These are phyloP conservation scores for Botryosphaeria dothidea DNA, from an alignment of 2,329 filamentous ascomycete genomes.

Conservation along the genomic window DNA sequence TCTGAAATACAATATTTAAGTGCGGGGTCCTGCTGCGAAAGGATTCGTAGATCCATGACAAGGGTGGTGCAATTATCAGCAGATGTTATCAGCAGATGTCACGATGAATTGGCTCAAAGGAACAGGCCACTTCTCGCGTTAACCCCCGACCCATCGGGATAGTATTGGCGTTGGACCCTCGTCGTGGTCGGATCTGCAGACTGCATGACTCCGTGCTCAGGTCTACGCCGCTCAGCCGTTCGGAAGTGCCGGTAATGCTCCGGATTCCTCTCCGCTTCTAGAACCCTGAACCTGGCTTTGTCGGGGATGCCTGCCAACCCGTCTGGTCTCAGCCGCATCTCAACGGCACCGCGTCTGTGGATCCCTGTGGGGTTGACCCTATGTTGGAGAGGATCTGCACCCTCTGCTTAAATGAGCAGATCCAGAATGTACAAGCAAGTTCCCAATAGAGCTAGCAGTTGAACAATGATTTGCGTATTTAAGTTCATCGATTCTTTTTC, in stretches of 20 bases:
- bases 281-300: background rate
- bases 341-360: background rate
- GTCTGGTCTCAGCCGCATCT: background rate
- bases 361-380: background rate
- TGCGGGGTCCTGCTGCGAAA: background rate
- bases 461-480: background rate
- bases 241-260: background rate
- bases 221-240: background rate
- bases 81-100: constrained; percentile 11
- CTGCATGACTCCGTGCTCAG: background rate
- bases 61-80: constrained; percentile 12
- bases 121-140: constrained; percentile 8
- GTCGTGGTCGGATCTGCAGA: constrained; percentile 2
- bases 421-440: background rate
- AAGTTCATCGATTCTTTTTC: background rate
- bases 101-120: background rate
- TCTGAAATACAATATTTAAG: background rate
- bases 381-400: too few species aligned
- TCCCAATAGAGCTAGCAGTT: background rate
- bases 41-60: constrained; percentile 4
- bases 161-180: background rate
- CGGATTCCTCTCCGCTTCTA: background rate
- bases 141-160: background rate
- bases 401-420: background rate
- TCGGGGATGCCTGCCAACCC: background rate